Conservation (phyloP, 805 yeast species). For the Scheffersomyces spartinae region DNA sequence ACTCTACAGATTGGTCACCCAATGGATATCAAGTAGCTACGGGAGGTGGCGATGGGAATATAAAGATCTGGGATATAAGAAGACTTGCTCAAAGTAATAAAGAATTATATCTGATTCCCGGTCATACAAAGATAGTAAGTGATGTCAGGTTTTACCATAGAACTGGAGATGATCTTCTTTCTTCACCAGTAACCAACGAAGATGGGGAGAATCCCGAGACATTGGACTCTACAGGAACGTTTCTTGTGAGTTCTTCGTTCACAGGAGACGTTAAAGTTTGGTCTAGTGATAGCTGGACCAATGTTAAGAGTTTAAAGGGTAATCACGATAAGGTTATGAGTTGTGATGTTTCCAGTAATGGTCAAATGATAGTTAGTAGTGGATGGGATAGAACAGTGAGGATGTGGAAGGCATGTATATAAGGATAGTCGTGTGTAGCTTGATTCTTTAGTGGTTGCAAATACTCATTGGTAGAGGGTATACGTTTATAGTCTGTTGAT, state of each 20-base stretch:
- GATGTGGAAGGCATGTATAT: constrained; percentile 51
- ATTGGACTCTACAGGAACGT: constrained; percentile 28
- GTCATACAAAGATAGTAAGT: constrained; percentile 65
- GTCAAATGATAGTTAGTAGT: constrained; percentile 39
- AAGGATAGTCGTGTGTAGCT: no score
- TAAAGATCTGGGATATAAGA: constrained; percentile 83
- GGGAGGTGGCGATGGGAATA: constrained; percentile 73
- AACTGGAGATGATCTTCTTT: constrained; percentile 7
- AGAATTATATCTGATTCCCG: constrained; percentile 45
- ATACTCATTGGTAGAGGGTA: no score
- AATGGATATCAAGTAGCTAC: constrained; percentile 71
- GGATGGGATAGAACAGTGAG: constrained; percentile 84
- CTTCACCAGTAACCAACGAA: constrained; percentile 16
- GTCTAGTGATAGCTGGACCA: constrained; percentile 63
- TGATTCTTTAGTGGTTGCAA: no score
- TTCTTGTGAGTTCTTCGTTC: constrained; percentile 52
- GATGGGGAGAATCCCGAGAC: constrained; percentile 16
- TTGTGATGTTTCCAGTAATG: constrained; percentile 41
- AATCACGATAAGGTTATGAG: constrained; percentile 60
- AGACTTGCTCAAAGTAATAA: constrained; percentile 15
- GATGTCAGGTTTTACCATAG: constrained; percentile 41
- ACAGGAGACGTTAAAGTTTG: constrained; percentile 54
- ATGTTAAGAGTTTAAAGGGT: constrained; percentile 40
- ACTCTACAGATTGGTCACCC: constrained; percentile 60
- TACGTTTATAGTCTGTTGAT: no score